Evolutionary conservation across 2,329 filamentous ascomycete genomes (phyloP), one percentile per base, ranked within the genome.

Genomic region (Fusarium virguliforme): DNA sequence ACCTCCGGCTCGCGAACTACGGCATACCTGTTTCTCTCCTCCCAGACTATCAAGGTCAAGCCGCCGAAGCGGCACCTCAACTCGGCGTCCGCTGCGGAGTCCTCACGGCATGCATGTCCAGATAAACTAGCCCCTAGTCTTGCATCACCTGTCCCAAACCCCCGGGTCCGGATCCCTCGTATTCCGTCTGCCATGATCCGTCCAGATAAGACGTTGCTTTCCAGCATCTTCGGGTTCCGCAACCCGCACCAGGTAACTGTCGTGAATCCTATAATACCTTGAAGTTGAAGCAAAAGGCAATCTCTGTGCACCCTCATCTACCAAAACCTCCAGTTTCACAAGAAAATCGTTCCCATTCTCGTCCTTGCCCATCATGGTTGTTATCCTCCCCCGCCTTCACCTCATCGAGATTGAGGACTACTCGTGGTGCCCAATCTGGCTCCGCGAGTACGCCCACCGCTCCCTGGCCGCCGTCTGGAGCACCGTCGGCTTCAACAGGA

Each of bases 391-490:
- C 26, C 71, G 71, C n/a, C 64, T 74, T 48, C 71, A 74, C 43
- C 71, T 74, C 58, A 66, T 74, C 22, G 71, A 74, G 32, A 74
- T 74, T 18, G 71, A 72, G 55, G 71, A 74, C 8, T 72, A 74
- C 41, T 63, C 65, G 8, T 74, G 71, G 71, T 74, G 71, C 43
- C 71, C 71, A 18, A 65, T 63, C 46, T 74, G 70, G 69, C 70
- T 74, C 15, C 71, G 71, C 8, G 71, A 74, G 40, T 74, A 74
- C n/a, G 70, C 71, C 3, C 71, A 74, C 32, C 59, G 65, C n/a
- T 72, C 71, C 1, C 65, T 72, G 12, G 70, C 70, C 4, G 57
- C 67, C 6, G 65, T 74, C 18, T 74, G 71, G 71, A 63, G 67
- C 41, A 72, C 61, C 4, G 70, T 72, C 12, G 71, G 71, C 46